These are phyloP conservation scores for Sporopachydermia quercuum DNA, from an alignment of 805 yeast species.

Conservation along the genomic window DNA sequence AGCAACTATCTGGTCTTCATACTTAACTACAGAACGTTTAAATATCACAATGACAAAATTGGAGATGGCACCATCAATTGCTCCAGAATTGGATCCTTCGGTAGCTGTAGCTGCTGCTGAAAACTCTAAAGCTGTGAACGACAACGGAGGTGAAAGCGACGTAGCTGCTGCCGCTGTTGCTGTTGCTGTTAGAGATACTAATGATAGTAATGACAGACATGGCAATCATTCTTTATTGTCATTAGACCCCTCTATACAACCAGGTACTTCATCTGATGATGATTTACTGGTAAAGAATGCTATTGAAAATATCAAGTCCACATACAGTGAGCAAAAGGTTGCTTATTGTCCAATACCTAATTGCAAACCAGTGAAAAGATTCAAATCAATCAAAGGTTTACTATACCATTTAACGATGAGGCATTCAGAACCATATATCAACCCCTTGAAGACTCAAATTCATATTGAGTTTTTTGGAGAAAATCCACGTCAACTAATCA, in stretches of 20 bases:
- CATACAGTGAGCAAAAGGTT: background rate
- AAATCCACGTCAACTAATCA: background rate
- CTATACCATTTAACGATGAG: background rate
- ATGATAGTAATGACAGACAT: background rate
- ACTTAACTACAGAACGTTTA: too few species aligned
- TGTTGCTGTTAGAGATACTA: background rate
- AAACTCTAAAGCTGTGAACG: background rate
- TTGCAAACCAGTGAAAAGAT: background rate
- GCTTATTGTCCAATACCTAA: background rate
- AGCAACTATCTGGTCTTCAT: too few species aligned
- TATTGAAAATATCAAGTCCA: background rate
- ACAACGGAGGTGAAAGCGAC: too few species aligned
- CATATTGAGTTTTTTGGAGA: background rate
- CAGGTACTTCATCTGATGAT: background rate
- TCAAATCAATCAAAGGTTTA: slow-evolving; percentile 1
- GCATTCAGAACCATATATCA: background rate
- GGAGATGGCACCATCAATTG: background rate
- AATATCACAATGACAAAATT: background rate
- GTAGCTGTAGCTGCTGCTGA: slow-evolving; percentile 1
- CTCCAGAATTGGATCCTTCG: background rate
- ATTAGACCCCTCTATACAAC: background rate
- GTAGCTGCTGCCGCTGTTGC: slow-evolving; percentile 1
- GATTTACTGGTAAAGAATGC: background rate
- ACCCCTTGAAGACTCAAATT: background rate
- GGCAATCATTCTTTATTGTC: background rate